phyloP scores from a whole-genome alignment of 768 basidiomycete species.

The Pholiota molesta region DNA sequence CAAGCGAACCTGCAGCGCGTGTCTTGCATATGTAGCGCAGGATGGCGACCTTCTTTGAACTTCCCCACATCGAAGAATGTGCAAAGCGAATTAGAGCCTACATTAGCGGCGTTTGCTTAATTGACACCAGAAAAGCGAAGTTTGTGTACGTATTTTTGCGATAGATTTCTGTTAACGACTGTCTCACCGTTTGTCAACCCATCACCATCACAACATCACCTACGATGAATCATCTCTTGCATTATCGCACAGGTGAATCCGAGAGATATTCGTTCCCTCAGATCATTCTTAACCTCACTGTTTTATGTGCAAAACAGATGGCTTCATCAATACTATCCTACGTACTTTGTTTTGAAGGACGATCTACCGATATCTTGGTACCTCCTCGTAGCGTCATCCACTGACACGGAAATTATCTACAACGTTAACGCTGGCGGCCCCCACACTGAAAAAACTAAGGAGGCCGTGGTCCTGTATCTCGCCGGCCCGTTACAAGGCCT shows the following conservation, averaged over 20 bases:
- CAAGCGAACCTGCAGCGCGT: neutral
- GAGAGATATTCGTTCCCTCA: neutral
- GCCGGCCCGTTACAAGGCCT: slow-evolving; percentile 43
- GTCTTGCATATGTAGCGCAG: neutral
- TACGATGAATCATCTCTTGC: neutral
- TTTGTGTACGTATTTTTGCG: slow-evolving; percentile 49
- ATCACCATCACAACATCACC: too few relatives aligned
- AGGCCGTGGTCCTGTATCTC: slow-evolving; percentile 31
- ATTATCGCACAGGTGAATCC: neutral
- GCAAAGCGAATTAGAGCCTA: slow-evolving; percentile 57
- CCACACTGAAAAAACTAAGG: slow-evolving; percentile 29
- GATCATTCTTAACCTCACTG: too few relatives aligned
- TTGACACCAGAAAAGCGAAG: slow-evolving; percentile 60
- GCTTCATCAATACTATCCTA: slow-evolving; percentile 56
- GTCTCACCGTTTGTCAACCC: neutral
- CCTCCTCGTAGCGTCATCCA: slow-evolving; percentile 35
- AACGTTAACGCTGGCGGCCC: slow-evolving; percentile 47
- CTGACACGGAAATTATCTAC: slow-evolving; percentile 38
- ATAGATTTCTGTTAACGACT: neutral
- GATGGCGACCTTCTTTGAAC: slow-evolving; percentile 34
- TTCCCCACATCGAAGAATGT: slow-evolving; percentile 50
- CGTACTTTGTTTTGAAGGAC: slow-evolving; percentile 52
- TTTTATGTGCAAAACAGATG: slow-evolving; percentile 37
- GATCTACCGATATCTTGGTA: slow-evolving; percentile 47
- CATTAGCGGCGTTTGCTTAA: slow-evolving; percentile 50